phyloP scores from a whole-genome alignment of 2,329 filamentous ascomycete species.

The Diplodia sapinea region DNA sequence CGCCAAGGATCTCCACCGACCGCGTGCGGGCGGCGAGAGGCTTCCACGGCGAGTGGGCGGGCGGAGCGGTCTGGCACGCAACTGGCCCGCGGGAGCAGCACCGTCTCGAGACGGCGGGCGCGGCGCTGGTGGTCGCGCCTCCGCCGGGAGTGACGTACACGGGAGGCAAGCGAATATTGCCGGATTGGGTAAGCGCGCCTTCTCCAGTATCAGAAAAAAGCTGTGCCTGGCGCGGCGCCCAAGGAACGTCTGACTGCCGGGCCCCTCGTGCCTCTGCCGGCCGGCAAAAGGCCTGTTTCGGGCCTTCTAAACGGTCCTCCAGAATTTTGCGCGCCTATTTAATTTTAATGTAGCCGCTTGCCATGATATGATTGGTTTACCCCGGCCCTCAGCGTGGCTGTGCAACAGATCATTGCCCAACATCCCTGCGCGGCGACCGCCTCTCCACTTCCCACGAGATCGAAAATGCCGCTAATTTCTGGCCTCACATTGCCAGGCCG shows the following conservation, averaged over 20 bases:
- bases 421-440: conserved; percentile 28
- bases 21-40: conserved; percentile 3
- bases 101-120: neutral
- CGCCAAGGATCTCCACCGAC: conserved; percentile 13
- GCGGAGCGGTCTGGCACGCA: neutral
- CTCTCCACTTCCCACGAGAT: conserved; percentile 29
- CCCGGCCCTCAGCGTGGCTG: conserved; percentile 29
- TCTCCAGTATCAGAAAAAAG: conserved; percentile 15
- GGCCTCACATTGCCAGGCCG: conserved; percentile 15
- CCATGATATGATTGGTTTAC: conserved; percentile 24
- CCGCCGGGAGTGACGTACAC: neutral
- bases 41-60: neutral
- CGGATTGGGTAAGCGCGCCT: conserved; percentile 17
- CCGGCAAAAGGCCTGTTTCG: neutral
- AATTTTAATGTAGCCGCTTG: conserved; percentile 27
- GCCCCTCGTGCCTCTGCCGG: neutral
- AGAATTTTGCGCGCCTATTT: conserved; percentile 29
- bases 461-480: conserved; percentile 29
- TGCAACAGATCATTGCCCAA: conserved; percentile 30
- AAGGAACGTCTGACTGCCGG: neutral
- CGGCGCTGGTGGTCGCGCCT: neutral
- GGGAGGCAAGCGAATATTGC: conserved; percentile 10
- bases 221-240: conserved; percentile 1
- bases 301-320: conserved; percentile 22
- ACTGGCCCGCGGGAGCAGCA: neutral